phyloP scores from a whole-genome alignment of 2,329 filamentous ascomycete genomes.

The Pyrenophora seminiperda region DNA sequence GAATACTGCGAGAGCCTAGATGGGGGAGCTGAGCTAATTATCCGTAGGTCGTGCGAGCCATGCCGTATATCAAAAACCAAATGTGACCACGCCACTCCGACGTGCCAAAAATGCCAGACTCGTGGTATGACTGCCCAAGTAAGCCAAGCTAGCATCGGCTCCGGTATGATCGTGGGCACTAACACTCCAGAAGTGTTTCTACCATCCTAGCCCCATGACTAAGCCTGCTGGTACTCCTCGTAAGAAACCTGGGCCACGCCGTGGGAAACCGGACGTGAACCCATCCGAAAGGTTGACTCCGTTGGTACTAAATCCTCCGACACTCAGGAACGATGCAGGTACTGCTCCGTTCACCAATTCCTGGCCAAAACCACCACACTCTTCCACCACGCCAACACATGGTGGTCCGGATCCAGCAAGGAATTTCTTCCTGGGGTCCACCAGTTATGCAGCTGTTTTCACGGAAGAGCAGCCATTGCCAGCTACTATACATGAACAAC shows the following conservation, averaged over 20 bases:
- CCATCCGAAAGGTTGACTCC: slow-evolving; percentile 26
- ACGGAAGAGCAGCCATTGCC: slow-evolving; percentile 38
- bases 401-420: slow-evolving; percentile 30
- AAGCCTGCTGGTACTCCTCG: slow-evolving; percentile 44
- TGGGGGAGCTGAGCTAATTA: slow-evolving; percentile 20
- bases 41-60: slow-evolving; percentile 41
- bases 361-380: slow-evolving; percentile 42
- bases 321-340: slow-evolving; percentile 34
- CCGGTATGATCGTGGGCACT: neutral
- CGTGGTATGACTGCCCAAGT: slow-evolving; percentile 44
- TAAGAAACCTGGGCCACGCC: slow-evolving; percentile 42
- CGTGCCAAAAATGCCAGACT: slow-evolving; percentile 41
- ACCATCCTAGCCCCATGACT: slow-evolving; percentile 46
- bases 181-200: slow-evolving; percentile 38
- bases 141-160: slow-evolving; percentile 4
- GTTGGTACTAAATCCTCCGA: slow-evolving; percentile 36
- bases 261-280: slow-evolving; percentile 28
- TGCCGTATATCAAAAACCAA: slow-evolving; percentile 45
- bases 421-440: slow-evolving; percentile 44
- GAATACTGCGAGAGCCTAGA: neutral
- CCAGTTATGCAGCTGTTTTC: slow-evolving; percentile 46
- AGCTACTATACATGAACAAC: slow-evolving; percentile 39
- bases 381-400: slow-evolving; percentile 27
- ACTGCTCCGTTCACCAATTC: slow-evolving; percentile 14
- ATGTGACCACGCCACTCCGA: slow-evolving; percentile 44